A percentile compares a stretch with the other conserved stretches of the same genome.
phyloP scores from a whole-genome alignment of 176 grass and related monocot species.

The Avena eriantha region DNA sequence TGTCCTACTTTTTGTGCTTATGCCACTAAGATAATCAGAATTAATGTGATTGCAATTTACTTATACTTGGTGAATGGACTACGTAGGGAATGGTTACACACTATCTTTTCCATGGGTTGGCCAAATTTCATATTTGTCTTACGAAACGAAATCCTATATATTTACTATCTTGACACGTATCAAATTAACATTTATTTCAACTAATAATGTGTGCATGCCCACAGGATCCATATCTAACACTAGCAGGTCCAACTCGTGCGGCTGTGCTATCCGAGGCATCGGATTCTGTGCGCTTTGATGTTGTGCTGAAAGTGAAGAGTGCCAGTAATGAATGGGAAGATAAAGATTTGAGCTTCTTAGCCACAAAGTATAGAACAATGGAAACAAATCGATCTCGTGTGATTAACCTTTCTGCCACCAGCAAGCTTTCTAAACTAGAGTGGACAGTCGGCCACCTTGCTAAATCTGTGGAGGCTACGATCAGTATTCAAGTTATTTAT shows the following conservation, averaged over 20 bases:
- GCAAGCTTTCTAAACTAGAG: not conserved
- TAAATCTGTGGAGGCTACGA: not conserved
- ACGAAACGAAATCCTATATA: not conserved
- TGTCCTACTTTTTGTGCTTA: not conserved
- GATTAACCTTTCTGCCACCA: not conserved
- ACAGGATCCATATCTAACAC: not conserved
- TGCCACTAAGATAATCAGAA: not conserved
- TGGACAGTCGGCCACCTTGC: not conserved
- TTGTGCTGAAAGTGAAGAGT: not conserved
- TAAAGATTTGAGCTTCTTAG: not conserved
- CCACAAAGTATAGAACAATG: not conserved
- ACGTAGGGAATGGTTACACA: not conserved
- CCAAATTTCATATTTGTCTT: not conserved
- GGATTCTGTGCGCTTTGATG: not conserved
- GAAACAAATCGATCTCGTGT: not conserved
- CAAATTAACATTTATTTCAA: not conserved
- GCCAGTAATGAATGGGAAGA: not conserved
- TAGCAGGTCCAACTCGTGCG: not conserved
- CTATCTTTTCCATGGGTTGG: not conserved
- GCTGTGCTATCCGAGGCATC: not conserved
- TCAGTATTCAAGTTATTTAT: not conserved
- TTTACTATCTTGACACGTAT: not conserved
- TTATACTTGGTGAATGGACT: not conserved
- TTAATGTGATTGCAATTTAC: not conserved
- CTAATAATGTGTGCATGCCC: not conserved